phyloP scores from a whole-genome alignment of 1,139 yeast species.

The Blastobotrys illinoisensis region DNA sequence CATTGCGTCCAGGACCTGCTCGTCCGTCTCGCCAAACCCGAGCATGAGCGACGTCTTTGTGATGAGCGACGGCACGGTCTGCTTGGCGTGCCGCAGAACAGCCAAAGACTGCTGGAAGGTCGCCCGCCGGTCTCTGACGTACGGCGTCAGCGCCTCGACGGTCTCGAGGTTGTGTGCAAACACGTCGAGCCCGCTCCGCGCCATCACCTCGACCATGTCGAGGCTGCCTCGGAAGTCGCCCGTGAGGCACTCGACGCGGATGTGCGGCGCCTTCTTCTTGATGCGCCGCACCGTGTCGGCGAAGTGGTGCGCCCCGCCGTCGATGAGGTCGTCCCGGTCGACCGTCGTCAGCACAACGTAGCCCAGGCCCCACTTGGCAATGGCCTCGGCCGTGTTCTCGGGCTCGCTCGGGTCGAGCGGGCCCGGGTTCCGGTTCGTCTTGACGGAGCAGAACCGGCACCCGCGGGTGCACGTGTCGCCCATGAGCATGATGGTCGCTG shows the following conservation, averaged over 20 bases:
- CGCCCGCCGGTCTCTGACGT: constrained; percentile 93
- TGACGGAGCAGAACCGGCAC: constrained; percentile 94
- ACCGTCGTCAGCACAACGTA: constrained; percentile 97
- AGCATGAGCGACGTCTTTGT: constrained; percentile 96
- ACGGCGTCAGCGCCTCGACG: constrained; percentile 91
- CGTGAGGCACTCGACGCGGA: constrained; percentile 85
- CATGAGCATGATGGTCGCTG: constrained; percentile 96
- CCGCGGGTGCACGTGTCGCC: constrained; percentile 99
- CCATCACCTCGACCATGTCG: constrained; percentile 73
- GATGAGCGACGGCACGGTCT: constrained; percentile 63
- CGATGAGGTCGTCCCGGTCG: constrained; percentile 89
- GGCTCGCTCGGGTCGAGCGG: constrained; percentile 96
- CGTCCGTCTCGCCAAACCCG: constrained; percentile 95
- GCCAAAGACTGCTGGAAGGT: constrained; percentile 83
- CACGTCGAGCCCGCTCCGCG: constrained; percentile 85
- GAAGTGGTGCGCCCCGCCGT: constrained; percentile 91
- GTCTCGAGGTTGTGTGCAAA: constrained; percentile 97
- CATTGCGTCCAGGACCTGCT: constrained; percentile 71
- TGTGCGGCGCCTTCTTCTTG: constrained; percentile 84
- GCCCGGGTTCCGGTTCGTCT: constrained; percentile 81
- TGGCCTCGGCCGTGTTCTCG: constrained; percentile 95
- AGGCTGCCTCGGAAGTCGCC: constrained; percentile 95
- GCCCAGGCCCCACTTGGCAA: constrained; percentile 97
- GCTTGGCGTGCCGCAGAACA: constrained; percentile 76
- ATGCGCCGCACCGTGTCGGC: constrained; percentile 81